These are phyloP conservation scores for Samsoniella hepiali DNA, from an alignment of 2,329 filamentous ascomycete genomes.

Conservation along the genomic window DNA sequence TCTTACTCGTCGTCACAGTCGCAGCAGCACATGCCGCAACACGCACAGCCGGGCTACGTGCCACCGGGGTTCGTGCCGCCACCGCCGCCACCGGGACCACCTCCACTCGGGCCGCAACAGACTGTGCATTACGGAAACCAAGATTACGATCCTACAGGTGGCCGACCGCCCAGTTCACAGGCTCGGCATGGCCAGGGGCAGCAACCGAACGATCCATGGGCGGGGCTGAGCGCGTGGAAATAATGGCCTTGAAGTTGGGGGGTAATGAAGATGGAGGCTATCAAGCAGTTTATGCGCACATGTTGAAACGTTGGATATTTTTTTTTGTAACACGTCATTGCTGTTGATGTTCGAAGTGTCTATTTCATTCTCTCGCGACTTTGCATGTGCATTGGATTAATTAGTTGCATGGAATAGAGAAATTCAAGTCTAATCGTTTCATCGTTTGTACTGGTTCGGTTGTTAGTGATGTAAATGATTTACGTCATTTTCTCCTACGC, in stretches of 20 bases:
- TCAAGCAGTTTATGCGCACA: neutral
- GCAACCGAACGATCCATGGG: constrained; percentile 48
- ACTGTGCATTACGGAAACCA: constrained; percentile 53
- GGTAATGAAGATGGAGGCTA: neutral
- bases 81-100: constrained; percentile 60
- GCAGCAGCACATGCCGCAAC: constrained; percentile 40
- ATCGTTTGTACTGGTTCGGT: neutral
- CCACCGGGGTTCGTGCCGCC: constrained; percentile 60
- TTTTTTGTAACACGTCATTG: neutral
- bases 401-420: constrained; percentile 12
- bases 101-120: constrained; percentile 60
- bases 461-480: neutral
- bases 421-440: neutral
- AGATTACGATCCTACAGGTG: constrained; percentile 28
- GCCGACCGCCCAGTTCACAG: constrained; percentile 29
- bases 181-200: constrained; percentile 33
- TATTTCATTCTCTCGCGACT: neutral
- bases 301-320: neutral
- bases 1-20: constrained; percentile 38
- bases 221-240: constrained; percentile 52
- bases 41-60: constrained; percentile 41
- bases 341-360: neutral
- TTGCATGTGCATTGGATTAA: constrained; percentile 5
- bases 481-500: neutral
- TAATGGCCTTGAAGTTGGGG: constrained; percentile 26